These are phyloP conservation scores for Aspergillus ustus DNA, from an alignment of 2,329 filamentous ascomycete genomes.

Conservation along the genomic window DNA sequence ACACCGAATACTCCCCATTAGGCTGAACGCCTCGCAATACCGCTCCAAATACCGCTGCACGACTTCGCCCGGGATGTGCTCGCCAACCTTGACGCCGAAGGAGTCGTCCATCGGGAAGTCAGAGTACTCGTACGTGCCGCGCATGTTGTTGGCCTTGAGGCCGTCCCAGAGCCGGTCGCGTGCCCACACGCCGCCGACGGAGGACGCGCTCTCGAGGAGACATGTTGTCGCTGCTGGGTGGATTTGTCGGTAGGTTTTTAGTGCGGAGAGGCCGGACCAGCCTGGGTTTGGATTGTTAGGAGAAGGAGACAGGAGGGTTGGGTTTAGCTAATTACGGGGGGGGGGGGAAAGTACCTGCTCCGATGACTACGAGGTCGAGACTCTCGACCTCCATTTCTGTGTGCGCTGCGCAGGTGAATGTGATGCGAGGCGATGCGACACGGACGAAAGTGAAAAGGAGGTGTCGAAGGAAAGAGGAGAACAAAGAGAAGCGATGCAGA, in stretches of 20 bases:
- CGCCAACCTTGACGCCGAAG: slow-evolving; percentile 54
- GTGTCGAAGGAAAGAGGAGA: not conserved
- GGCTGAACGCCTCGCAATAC: slow-evolving; percentile 58
- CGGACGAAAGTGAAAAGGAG: too few relatives aligned
- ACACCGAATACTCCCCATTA: slow-evolving; percentile 56
- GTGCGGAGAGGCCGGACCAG: slow-evolving; percentile 62
- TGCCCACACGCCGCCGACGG: slow-evolving; percentile 73
- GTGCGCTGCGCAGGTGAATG: not conserved
- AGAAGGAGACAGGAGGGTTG: too few relatives aligned
- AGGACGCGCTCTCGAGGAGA: slow-evolving; percentile 62
- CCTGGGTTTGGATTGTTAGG: slow-evolving; percentile 36
- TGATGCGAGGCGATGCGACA: not conserved
- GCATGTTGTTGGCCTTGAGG: slow-evolving; percentile 74
- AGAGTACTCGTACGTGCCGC: slow-evolving; percentile 73
- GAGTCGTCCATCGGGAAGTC: slow-evolving; percentile 72
- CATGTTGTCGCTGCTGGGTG: slow-evolving; percentile 62
- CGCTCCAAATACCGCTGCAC: slow-evolving; percentile 62
- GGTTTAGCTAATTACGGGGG: not conserved
- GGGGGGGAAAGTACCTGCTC: slow-evolving; percentile 23
- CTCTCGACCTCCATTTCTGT: slow-evolving; percentile 14
- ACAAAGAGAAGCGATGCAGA: not conserved
- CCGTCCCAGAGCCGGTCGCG: slow-evolving; percentile 67
- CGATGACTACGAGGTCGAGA: slow-evolving; percentile 37
- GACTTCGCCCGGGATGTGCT: slow-evolving; percentile 64
- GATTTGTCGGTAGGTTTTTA: slow-evolving; percentile 65